phyloP scores from a whole-genome alignment of 1,284 basidiomycete species.

The Pseudozyma thailandica region DNA sequence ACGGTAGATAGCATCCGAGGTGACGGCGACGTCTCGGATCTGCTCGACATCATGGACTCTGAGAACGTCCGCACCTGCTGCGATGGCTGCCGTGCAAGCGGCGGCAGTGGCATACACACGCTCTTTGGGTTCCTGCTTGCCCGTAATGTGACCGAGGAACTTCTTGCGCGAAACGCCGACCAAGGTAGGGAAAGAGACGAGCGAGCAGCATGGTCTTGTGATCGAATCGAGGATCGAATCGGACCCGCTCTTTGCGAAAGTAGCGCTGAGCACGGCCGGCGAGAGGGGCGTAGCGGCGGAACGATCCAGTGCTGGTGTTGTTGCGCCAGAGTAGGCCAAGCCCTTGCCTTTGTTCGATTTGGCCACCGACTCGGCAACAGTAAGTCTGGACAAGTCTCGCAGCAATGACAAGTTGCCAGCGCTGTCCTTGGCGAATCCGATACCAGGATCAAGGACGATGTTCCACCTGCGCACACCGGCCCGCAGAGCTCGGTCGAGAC shows the following conservation, averaged over 20 bases:
- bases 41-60: conserved; percentile 85
- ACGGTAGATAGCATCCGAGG: conserved; percentile 71
- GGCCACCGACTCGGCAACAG: conserved; percentile 25
- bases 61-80: conserved; percentile 78
- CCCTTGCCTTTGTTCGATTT: conserved; percentile 37
- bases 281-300: conserved; percentile 16
- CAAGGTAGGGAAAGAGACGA: conserved; percentile 57
- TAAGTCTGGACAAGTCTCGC: conserved; percentile 34
- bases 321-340: conserved; percentile 19
- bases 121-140: conserved; percentile 74
- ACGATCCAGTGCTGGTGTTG: conserved; percentile 30
- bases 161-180: conserved; percentile 62
- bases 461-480: conserved; percentile 89
- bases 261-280: not conserved
- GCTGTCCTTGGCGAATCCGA: conserved; percentile 92
- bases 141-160: conserved; percentile 61
- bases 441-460: conserved; percentile 88
- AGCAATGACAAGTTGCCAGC: conserved; percentile 78
- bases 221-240: conserved; percentile 26
- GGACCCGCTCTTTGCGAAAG: not conserved
- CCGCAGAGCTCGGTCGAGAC: conserved; percentile 77
- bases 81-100: conserved; percentile 79
- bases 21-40: conserved; percentile 75
- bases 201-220: conserved; percentile 45
- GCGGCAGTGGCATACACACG: conserved; percentile 84